Base-by-base conservation (phyloP, 306 rosid genomes). In the Quercus glauca region DNA sequence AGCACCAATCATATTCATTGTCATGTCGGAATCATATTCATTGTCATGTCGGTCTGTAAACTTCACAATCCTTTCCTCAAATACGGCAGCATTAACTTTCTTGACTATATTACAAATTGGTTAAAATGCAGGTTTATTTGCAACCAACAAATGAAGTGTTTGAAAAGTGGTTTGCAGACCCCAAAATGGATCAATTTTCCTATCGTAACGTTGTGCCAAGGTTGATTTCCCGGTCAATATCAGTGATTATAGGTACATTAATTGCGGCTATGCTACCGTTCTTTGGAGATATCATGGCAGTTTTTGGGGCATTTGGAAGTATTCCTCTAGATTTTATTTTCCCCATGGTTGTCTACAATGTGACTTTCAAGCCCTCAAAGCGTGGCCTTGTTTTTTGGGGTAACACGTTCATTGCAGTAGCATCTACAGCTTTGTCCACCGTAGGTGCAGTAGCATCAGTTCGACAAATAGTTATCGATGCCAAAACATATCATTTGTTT, bases 181-280 rank as follows among this genome's bases (percentile, higher is more conserved):
- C 94, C 19, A 92, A 84, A 1, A 79, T 15, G 80, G 85, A 79
- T 49, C 90, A 94, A 59, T 94, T 87, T 78, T 92, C 96, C 1
- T 1, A 35, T 3, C 85, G 93, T 0, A 92, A 94, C 29, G 82
- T 92, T 7, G 85, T 88, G 60, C 94, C 96, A 4, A 87, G 98
- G 78, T 72, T 92, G 82, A 69, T 88, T 6, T 71, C 69, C 26
- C 85, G 97, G 76, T 92, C 98, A 31, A 35, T 87, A 3, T 74
- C 96, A 3, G 97, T 94, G 31, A 80, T 91, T 3, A 73, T 77
- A 37, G 97, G 89, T 3, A 89, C 96, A 5, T 8, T 75, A 12
- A 78, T 92, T 3, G 97, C 96, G 31, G 89, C 98, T 11, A 92
- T 94, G 98, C 41, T 94, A 35, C 97, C 98, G 57, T 92, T 94